A percentile compares a stretch with the other conserved stretches of the same genome.
Evolutionary conservation across 768 basidiomycete species (phyloP).

Genomic region (Kwoniella heveanensis): DNA sequence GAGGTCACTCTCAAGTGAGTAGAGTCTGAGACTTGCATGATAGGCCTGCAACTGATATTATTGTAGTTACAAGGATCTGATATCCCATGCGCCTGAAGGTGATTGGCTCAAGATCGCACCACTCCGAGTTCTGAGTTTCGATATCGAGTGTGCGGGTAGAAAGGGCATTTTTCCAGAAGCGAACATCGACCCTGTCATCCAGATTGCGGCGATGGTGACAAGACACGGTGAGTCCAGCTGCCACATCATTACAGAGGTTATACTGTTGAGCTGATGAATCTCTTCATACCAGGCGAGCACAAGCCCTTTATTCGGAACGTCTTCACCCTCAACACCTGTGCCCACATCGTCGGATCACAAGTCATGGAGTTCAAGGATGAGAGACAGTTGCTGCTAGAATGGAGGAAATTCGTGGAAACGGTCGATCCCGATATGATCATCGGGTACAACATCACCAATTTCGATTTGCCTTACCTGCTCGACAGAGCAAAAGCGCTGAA

Average conservation of each 20-base stretch:
- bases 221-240: constrained; percentile 72
- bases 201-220: constrained; percentile 99
- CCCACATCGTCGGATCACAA: constrained; percentile 96
- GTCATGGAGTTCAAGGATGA: constrained; percentile 83
- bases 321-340: constrained; percentile 91
- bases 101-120: constrained; percentile 91
- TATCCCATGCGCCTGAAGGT: constrained; percentile 88
- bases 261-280: constrained; percentile 6
- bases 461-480: constrained; percentile 95
- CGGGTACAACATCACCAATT: constrained; percentile 90
- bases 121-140: constrained; percentile 90
- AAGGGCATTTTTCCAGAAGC: constrained; percentile 98
- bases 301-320: constrained; percentile 95
- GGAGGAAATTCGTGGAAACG: constrained; percentile 84
- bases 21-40: background rate
- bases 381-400: constrained; percentile 70
- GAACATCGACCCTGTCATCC: constrained; percentile 87
- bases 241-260: background rate
- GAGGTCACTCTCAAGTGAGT: constrained; percentile 76
- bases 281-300: constrained; percentile 68
- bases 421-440: constrained; percentile 95
- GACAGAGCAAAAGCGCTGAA: constrained; percentile 87
- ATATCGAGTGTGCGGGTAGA: constrained; percentile 97
- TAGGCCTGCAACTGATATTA: constrained; percentile 8
- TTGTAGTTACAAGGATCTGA: constrained; percentile 75